Base-by-base conservation (phyloP, 1,139 yeast species). In the Hansenula lynferdii region DNA sequence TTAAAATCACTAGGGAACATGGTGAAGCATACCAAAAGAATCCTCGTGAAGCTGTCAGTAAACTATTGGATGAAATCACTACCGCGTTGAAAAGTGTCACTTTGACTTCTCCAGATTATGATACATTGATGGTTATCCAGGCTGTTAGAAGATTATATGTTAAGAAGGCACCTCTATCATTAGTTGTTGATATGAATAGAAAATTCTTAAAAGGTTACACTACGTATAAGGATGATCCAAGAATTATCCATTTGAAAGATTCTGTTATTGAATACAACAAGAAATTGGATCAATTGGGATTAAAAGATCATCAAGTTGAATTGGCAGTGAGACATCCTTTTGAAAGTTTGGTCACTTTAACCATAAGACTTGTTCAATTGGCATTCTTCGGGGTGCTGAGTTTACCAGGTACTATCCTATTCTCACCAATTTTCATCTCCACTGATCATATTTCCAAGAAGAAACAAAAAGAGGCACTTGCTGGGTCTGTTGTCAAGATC, bases 81-180 rank as follows among this genome's bases (percentile, higher is more conserved):
- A 64, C 72, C 33, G 77, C 85, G 5, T 61, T 83, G 48, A 75
- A 71, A 41, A 72, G 81, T 18, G 90, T 83, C n/a, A 82, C 89
- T 0, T 80, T 80, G 2, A 81, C 82, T 32, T 81, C 87, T 45
- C 80, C 80, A 21, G 90, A 83, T 58, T 82, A 74, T 58, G 90
- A 83, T 44, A 82, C 89, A 1, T 64, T 84, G 40, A 79, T 80
- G 74, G 77, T 80, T 11, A 75, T 83, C 29, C 92, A 84, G 57
- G 86, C 89, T 0, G 87, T 85, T 10, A 68, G 94, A 60, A 69
- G 92, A 54, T 62, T 84, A 34, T 83, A 83, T 45, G 77, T 80
- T 3, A 70, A 41, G 66, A 69, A 62, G 65, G 62, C 76, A 37
- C 85, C 87, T 1, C 61, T 81, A 40, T 81, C 87, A 0, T 59